Evolutionary conservation across 2,329 filamentous ascomycete species (phyloP).

Genomic region (Fusarium praegraminearum): DNA sequence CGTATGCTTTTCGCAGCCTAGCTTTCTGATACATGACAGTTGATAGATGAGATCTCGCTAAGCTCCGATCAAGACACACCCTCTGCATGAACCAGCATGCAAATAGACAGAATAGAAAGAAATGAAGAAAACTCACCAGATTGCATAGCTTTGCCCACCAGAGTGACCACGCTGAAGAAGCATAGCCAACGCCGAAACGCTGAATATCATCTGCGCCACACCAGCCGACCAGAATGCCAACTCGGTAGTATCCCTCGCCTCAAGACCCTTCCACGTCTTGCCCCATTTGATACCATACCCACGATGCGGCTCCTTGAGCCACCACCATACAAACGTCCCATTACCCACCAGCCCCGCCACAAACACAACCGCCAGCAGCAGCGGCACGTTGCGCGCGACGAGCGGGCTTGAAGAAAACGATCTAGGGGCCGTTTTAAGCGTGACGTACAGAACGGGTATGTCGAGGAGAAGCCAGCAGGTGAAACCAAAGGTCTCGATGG

Average conservation of each 20-base stretch:
- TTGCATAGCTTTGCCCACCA: conserved; percentile 61
- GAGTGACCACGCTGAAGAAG: conserved; percentile 61
- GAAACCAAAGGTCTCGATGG: conserved; percentile 60
- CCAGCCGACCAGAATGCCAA: conserved; percentile 63
- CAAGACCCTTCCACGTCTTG: conserved; percentile 57
- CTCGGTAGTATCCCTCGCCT: conserved; percentile 62
- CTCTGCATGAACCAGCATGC: conserved; percentile 19
- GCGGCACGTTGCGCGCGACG: conserved; percentile 56
- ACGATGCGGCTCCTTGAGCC: conserved; percentile 57
- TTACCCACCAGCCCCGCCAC: conserved; percentile 55
- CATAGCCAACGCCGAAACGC: conserved; percentile 57
- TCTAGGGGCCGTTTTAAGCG: conserved; percentile 57
- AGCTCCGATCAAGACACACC: conserved; percentile 33
- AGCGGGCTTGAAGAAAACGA: conserved; percentile 59
- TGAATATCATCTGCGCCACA: conserved; percentile 57
- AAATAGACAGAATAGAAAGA: conserved; percentile 8
- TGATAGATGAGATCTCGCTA: neutral
- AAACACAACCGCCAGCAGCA: conserved; percentile 54
- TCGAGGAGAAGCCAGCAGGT: conserved; percentile 63
- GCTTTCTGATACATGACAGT: conserved; percentile 18
- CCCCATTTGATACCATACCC: conserved; percentile 59
- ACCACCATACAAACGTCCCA: conserved; percentile 61
- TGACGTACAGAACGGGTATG: conserved; percentile 59
- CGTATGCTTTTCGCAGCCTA: neutral
- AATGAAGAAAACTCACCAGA: conserved; percentile 59